Conservation (phyloP, 352 stramenopile genomes). For the Bremia lactucae region DNA sequence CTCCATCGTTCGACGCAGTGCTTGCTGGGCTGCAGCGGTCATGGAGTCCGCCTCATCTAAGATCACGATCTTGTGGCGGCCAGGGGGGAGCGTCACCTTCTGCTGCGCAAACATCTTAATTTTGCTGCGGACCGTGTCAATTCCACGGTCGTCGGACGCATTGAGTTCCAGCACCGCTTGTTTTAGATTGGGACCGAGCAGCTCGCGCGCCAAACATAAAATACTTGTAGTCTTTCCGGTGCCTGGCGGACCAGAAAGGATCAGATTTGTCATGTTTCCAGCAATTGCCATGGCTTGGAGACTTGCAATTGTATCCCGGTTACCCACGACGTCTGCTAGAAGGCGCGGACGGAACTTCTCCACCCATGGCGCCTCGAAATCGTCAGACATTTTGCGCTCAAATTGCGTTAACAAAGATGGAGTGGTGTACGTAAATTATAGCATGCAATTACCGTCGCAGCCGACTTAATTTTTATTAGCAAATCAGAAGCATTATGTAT, state of each 20-base stretch:
- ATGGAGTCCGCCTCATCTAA: constrained; percentile 98
- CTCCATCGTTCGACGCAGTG: constrained; percentile 97
- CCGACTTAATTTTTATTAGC: too few relatives aligned
- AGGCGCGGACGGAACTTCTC: constrained; percentile 95
- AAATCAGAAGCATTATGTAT: too few relatives aligned
- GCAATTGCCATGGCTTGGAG: constrained; percentile 92
- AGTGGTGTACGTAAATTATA: too few relatives aligned
- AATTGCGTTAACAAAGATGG: too few relatives aligned
- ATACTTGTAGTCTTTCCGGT: constrained; percentile 92
- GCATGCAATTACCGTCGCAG: too few relatives aligned
- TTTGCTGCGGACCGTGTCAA: constrained; percentile 89
- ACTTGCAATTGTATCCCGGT: constrained; percentile 92
- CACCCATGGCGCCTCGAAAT: constrained; percentile 93
- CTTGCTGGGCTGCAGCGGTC: constrained; percentile 95
- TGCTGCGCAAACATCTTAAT: constrained; percentile 99
- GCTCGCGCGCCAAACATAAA: constrained; percentile 80
- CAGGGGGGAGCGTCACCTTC: constrained; percentile 89
- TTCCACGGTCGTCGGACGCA: constrained; percentile 92
- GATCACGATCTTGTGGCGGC: constrained; percentile 97
- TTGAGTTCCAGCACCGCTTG: constrained; percentile 97
- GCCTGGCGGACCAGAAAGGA: constrained; percentile 90
- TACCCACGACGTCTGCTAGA: constrained; percentile 94
- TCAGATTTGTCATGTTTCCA: constrained; percentile 98
- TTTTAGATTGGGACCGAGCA: constrained; percentile 77
- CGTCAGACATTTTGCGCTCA: constrained; percentile 71